These are phyloP conservation scores for Conticribra weissflogii DNA, from an alignment of 108 stramenopile genomes.

Conservation along the genomic window DNA sequence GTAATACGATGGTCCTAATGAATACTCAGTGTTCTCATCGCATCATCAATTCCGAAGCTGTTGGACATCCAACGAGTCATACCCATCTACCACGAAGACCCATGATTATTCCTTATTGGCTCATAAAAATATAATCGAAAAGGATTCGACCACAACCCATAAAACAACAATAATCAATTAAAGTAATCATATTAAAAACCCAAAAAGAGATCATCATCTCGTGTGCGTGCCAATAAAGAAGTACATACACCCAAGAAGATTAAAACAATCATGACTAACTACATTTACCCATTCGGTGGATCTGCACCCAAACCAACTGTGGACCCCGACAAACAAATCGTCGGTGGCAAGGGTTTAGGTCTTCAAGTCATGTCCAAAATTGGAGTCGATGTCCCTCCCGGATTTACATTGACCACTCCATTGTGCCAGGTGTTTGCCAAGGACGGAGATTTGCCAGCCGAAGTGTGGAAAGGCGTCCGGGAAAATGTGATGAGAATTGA, in stretches of 20 bases:
- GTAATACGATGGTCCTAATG: too few relatives aligned
- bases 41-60: too few relatives aligned
- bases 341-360: slow-evolving; percentile 53
- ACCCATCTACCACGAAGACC: too few relatives aligned
- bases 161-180: too few relatives aligned
- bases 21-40: too few relatives aligned
- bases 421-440: slow-evolving; percentile 42
- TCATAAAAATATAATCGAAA: too few relatives aligned
- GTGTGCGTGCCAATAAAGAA: too few relatives aligned
- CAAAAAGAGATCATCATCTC: too few relatives aligned
- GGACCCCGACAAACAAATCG: slow-evolving; percentile 45
- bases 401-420: slow-evolving; percentile 44
- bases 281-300: slow-evolving; percentile 55
- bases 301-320: slow-evolving; percentile 40
- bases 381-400: slow-evolving; percentile 54
- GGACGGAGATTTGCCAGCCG: slow-evolving; percentile 41
- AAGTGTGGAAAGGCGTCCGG: slow-evolving; percentile 43
- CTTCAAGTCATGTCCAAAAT: slow-evolving; percentile 50
- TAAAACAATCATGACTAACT: slow-evolving; percentile 28
- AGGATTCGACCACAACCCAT: too few relatives aligned
- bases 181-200: too few relatives aligned
- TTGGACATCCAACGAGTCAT: too few relatives aligned
- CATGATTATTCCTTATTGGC: too few relatives aligned
- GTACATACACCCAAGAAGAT: slow-evolving; percentile 6
- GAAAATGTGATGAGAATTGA: slow-evolving; percentile 60